Evolutionary conservation across 441 rosid genomes (phyloP).

Genomic region (Populus hybrid): DNA sequence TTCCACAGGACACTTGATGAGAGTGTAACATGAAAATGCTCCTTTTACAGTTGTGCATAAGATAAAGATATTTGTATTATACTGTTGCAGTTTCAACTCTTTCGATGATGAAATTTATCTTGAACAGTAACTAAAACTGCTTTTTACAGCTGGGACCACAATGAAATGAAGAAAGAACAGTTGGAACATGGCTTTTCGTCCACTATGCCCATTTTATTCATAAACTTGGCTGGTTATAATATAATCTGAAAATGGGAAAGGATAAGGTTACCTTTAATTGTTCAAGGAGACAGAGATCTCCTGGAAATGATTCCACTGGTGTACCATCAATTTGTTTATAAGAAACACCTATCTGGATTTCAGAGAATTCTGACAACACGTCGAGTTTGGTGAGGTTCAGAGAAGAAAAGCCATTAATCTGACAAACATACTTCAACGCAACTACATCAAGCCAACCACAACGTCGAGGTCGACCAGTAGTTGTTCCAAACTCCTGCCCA

Average conservation of each 20-base stretch:
- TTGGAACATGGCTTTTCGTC: neutral
- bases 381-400: conserved; percentile 92
- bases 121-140: neutral
- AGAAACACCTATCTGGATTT: conserved; percentile 78
- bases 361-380: conserved; percentile 79
- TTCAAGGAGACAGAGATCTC: conserved; percentile 82
- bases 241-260: neutral
- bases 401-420: conserved; percentile 88
- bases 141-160: neutral
- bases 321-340: conserved; percentile 73
- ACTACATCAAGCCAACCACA: conserved; percentile 99
- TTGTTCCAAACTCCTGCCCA: conserved; percentile 96
- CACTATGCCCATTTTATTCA: neutral
- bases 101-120: neutral
- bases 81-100: neutral
- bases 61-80: neutral
- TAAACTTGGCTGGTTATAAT: neutral
- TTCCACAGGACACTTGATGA: neutral
- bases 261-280: conserved; percentile 51
- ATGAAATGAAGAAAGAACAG: neutral
- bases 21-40: neutral
- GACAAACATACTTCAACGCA: conserved; percentile 77
- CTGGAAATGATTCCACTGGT: conserved; percentile 74
- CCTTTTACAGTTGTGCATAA: neutral
- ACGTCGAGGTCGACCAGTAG: conserved; percentile 98